Conservation (phyloP, 306 rosid genomes). For the Ormosia semicastrata region DNA sequence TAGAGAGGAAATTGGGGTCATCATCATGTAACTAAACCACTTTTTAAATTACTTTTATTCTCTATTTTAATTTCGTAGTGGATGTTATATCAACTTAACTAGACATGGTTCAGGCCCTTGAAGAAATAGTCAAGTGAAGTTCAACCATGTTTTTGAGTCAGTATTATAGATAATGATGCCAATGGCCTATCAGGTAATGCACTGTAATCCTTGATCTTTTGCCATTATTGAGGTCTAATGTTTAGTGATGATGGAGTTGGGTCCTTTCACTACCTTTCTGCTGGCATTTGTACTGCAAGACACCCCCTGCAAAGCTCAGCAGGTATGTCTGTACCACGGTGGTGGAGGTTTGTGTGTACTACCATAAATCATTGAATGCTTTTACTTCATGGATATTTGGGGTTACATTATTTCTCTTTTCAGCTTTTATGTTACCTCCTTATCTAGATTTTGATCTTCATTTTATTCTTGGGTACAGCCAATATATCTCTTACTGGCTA, state of each 20-base stretch:
- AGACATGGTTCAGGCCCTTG: neutral
- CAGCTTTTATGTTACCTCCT: slow-evolving; percentile 3
- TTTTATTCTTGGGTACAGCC: neutral
- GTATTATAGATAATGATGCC: neutral
- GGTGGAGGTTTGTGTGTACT: slow-evolving; percentile 34
- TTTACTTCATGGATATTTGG: slow-evolving; percentile 36
- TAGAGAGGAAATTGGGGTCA: neutral
- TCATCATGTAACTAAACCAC: neutral
- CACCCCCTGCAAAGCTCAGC: slow-evolving; percentile 23
- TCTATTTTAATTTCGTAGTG: neutral
- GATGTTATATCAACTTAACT: neutral
- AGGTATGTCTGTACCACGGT: slow-evolving; percentile 38
- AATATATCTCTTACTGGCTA: neutral
- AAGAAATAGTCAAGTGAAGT: neutral
- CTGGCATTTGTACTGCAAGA: slow-evolving; percentile 33
- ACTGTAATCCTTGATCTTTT: slow-evolving; percentile 15
- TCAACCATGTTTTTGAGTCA: neutral
- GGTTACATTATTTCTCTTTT: slow-evolving; percentile 5
- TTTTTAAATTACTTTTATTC: neutral
- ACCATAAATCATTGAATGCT: slow-evolving; percentile 28
- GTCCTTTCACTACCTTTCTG: slow-evolving; percentile 17
- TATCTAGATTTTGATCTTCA: neutral
- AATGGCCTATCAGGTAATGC: neutral
- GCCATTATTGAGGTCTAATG: slow-evolving; percentile 28
- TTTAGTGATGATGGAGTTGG: slow-evolving; percentile 26